Percentiles rank a stretch among this genome's conserved stretches.
These are phyloP conservation scores for Tulasnella sp. DNA, from an alignment of 768 basidiomycete genomes.

Conservation along the genomic window DNA sequence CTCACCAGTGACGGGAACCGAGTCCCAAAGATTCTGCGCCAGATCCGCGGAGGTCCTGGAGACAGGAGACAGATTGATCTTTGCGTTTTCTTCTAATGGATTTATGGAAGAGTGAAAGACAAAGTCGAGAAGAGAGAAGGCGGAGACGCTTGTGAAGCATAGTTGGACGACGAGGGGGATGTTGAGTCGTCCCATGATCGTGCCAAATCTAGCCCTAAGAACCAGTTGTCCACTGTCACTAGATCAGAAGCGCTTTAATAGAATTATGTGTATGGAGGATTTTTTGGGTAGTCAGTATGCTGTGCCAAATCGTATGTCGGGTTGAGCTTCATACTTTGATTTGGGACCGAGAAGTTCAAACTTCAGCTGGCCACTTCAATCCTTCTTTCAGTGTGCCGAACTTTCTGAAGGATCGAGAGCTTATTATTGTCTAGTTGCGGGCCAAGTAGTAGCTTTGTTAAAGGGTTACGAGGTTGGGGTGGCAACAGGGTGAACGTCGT, in stretches of 20 bases:
- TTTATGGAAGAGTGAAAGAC: neutral
- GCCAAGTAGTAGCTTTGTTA: too few relatives aligned
- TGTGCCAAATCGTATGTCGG: neutral
- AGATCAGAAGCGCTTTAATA: neutral
- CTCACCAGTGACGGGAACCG: neutral
- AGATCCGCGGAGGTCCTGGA: neutral
- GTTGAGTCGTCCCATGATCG: neutral
- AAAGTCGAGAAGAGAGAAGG: neutral
- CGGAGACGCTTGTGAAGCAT: neutral
- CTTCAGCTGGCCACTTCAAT: neutral
- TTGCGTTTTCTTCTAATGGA: neutral
- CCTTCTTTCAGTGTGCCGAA: too few relatives aligned
- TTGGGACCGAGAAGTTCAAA: neutral
- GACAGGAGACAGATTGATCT: neutral
- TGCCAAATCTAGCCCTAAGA: neutral
- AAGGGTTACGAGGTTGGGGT: too few relatives aligned
- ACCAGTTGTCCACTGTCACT: neutral
- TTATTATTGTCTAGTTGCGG: too few relatives aligned
- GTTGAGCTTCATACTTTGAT: neutral
- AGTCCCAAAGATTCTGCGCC: neutral
- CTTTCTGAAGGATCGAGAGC: too few relatives aligned
- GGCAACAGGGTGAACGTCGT: too few relatives aligned
- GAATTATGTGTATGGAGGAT: neutral
- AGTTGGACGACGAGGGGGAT: neutral
- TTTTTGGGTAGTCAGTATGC: neutral